Conservation (phyloP, 208 protist genomes). For the Histomonas meleagridis region DNA sequence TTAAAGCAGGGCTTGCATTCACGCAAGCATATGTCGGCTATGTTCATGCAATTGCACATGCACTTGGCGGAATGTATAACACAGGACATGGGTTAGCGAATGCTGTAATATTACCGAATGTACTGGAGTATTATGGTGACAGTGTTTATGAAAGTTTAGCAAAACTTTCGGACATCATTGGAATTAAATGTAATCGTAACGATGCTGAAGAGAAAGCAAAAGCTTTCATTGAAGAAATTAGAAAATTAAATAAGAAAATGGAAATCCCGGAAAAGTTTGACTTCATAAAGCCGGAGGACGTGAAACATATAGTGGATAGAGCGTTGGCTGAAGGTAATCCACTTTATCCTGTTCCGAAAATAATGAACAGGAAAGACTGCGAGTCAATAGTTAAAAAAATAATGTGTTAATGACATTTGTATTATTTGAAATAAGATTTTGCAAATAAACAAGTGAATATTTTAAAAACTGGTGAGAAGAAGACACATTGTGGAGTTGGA, state of each 20-base stretch:
- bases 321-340: background rate
- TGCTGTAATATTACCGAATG: constrained; percentile 40
- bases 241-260: background rate
- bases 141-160: background rate
- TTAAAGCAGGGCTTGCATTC: constrained; percentile 47
- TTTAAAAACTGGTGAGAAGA: too few species aligned
- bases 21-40: constrained; percentile 49
- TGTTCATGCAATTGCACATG: constrained; percentile 45
- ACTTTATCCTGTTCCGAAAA: background rate
- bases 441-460: too few species aligned
- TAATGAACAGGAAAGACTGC: background rate
- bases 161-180: background rate
- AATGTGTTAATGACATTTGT: too few species aligned
- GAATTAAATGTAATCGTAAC: background rate
- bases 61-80: background rate
- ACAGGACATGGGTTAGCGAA: constrained; percentile 49
- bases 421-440: too few species aligned
- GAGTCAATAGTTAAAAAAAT: too few species aligned
- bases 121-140: background rate
- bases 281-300: background rate
- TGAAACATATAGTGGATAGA: background rate
- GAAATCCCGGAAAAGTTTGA: background rate
- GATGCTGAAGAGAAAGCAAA: background rate
- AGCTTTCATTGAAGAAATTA: background rate
- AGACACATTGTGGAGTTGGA: too few species aligned